Conservation (phyloP, 306 rosid species). For the Citrullus colocynthis region DNA sequence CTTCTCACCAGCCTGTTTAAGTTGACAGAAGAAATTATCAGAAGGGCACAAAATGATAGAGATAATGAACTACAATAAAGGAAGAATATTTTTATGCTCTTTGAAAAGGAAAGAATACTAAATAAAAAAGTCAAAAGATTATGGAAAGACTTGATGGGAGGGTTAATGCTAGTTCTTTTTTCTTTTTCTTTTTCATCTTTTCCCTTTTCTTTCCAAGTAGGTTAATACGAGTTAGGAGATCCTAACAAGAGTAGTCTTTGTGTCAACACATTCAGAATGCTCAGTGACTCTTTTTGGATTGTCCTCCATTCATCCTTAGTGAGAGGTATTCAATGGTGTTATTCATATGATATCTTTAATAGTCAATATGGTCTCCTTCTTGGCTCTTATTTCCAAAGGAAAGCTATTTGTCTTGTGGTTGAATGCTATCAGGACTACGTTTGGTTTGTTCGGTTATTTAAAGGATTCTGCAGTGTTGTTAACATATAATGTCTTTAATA, state of each 20-base stretch:
- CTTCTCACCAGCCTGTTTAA: slow-evolving; percentile 12
- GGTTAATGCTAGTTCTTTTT: not conserved
- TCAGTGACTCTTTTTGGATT: not conserved
- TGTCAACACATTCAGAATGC: not conserved
- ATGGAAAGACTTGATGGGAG: not conserved
- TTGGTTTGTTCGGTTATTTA: not conserved
- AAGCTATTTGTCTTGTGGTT: not conserved
- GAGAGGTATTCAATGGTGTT: not conserved
- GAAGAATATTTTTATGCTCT: not conserved
- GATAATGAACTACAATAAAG: not conserved
- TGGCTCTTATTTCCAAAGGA: not conserved
- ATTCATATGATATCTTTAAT: not conserved
- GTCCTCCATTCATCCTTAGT: not conserved
- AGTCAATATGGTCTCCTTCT: not conserved
- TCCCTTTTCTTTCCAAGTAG: too few relatives aligned
- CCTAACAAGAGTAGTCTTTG: not conserved
- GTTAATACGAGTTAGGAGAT: not conserved
- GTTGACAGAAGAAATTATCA: slow-evolving; percentile 16
- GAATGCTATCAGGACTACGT: not conserved
- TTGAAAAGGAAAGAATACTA: not conserved
- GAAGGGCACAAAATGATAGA: slow-evolving; percentile 10
- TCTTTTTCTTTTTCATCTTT: too few relatives aligned
- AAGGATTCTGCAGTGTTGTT: not conserved
- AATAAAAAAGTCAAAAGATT: not conserved
- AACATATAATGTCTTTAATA: not conserved